Base-by-base conservation (phyloP, 2,329 filamentous ascomycete species). In the Colletotrichum spaethianum region DNA sequence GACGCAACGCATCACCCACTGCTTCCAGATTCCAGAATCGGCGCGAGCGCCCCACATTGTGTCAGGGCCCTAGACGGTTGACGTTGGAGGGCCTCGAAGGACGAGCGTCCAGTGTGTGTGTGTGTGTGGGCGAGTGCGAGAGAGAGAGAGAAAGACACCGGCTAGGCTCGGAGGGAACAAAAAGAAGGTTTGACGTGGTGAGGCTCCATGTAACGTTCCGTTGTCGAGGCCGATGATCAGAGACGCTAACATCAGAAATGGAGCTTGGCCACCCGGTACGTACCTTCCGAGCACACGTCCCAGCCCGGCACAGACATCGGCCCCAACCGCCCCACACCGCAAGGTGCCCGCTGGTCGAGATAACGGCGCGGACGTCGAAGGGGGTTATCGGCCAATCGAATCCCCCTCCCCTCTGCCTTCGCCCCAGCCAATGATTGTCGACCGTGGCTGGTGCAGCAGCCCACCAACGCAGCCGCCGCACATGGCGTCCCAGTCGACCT, bases 141-240 rank as follows among this genome's bases (percentile, higher is more conserved):
- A 14, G 38, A 55, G 46, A 60, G 48, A 36, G 36, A 62, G 56
- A 52, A 42, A 56, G 42, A 68, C 65, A 42, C 46, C 68, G 52
- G 48, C 36, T 44, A 28, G 44, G 53, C 31, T 38, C 23, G 26
- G 46, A 48, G 53, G 38, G 65, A 33, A 31, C 46, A 52, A 33
- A 64, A 72, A 70, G 70, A 72, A 70, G 70, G 66, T 70, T 72
- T 70, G 70, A 70, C 53, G 66, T 70, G 66, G 70, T 70, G 70
- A 70, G 70, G 70, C 52, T 64, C 70, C 66, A 72, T 72, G 70
- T 72, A 72, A 72, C 70, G 70, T 72, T 72, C 66, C 70, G 70
- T 72, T 70, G 59, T 72, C 65, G 46, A 69, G 53, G 38, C 52
- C 59, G 65, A 64, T 33, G 65, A 69, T 69, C 70, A 60, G 46